Percentiles rank a stretch among this genome's conserved stretches.
Evolutionary conservation across 176 grass and related monocot species (phyloP).

Genomic region (Phoenix roebelenii): DNA sequence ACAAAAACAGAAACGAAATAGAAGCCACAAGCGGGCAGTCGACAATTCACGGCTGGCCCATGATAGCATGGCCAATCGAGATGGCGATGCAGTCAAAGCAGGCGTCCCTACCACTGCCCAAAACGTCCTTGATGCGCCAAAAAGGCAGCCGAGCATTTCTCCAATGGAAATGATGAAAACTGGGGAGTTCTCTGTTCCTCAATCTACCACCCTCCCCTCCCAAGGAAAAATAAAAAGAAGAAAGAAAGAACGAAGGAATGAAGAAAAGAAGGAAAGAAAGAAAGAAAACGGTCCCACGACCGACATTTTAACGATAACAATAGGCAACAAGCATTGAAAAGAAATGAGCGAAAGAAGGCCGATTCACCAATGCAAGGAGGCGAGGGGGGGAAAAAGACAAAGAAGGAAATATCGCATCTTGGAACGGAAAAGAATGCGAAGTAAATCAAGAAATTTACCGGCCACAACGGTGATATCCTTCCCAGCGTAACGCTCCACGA

Average conservation of each 20-base stretch:
- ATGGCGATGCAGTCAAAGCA: constrained; percentile 1
- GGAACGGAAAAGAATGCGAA: too few species aligned
- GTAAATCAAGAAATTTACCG: constrained; percentile 19
- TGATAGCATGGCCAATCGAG: constrained; percentile 1
- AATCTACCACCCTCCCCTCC: too few species aligned
- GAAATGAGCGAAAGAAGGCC: too few species aligned
- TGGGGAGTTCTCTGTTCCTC: too few species aligned
- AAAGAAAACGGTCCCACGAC: neutral
- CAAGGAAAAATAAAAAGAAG: neutral
- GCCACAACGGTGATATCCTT: constrained; percentile 46
- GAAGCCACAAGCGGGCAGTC: constrained; percentile 1
- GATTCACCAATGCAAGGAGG: too few species aligned
- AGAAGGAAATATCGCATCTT: too few species aligned
- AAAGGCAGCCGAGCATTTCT: too few species aligned
- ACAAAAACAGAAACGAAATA: constrained; percentile 8
- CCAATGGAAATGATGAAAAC: too few species aligned
- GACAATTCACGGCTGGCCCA: neutral
- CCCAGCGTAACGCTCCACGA: constrained; percentile 38
- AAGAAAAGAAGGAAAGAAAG: neutral
- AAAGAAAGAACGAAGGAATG: neutral
- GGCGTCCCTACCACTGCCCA: constrained; percentile 7
- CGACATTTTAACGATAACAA: constrained; percentile 3
- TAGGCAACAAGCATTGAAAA: neutral
- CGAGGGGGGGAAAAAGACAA: too few species aligned
- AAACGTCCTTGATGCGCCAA: too few species aligned